Evolutionary conservation across 768 basidiomycete genomes (phyloP), one percentile per base, ranked within the genome.

Genomic region (Podaxis pistillaris): DNA sequence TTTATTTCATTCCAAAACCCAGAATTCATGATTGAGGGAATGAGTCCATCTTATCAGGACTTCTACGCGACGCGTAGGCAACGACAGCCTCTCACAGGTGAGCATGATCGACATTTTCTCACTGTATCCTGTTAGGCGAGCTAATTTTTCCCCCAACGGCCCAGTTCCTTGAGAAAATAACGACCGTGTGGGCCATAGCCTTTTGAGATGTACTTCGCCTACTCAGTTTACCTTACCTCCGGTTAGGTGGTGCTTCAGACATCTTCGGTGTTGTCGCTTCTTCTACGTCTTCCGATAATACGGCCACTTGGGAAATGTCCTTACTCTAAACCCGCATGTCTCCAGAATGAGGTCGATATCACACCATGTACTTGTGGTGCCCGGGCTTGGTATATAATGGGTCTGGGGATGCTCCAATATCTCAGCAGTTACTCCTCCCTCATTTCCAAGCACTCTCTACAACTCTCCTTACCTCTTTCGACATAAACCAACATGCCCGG

Each of bases 401-500:
- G 19, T n/a, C 26, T 15, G 38, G 22, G 36, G 40, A 17, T 33
- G 12, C 59, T 26, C 13, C 59, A 53, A 12, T 33, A 36, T 33
- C n/a, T 56, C 30, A 33, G 13, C 19, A 30, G 24, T 8, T 13
- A 15, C 52, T 36, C 30, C 28, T 56, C 60, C 7, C 41, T 49
- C 37, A 4, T 54, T 33, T 30, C 17, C 33, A 9, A 24, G 19
- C 37, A 3, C 46, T 40, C 49, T 24, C 19, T 28, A n/a, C 17
- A n/a, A 5, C 28, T 24, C 26, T 44, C 26, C 22, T 38, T 28
- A 15, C 9, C n/a, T 17, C 17, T 17, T 33, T 15, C n/a, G 15
- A 46, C 24, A 13, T 33, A 19, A 56, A 56, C 7, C 36, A 38
- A 38, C 36, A 62, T 62, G 61, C 61, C 61, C 13, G 61, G 61